Conservation (phyloP, 2,329 filamentous ascomycete genomes). For the Fusarium nurragi region DNA sequence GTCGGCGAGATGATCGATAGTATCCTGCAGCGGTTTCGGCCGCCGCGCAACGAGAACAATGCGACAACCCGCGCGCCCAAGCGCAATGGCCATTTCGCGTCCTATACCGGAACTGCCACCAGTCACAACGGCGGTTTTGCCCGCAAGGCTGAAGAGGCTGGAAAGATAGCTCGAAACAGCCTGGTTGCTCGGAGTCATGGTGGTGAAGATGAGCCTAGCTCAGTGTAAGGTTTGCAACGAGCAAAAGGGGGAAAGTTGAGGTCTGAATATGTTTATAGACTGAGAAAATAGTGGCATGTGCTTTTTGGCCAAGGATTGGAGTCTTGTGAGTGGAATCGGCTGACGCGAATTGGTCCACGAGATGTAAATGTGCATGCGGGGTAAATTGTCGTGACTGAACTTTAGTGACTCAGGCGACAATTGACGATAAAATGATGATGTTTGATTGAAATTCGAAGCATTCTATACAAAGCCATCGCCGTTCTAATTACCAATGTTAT, state of each 20-base stretch:
- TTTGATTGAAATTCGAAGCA: no score
- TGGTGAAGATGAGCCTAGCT: background rate
- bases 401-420: slow-evolving; percentile 1
- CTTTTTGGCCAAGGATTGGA: background rate
- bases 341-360: slow-evolving; percentile 22
- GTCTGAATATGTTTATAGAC: background rate
- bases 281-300: background rate
- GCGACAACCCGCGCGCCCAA: slow-evolving; percentile 45
- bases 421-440: background rate
- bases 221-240: background rate
- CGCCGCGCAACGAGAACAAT: slow-evolving; percentile 47
- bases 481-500: no score
- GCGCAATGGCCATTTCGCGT: slow-evolving; percentile 45
- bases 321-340: slow-evolving; percentile 29
- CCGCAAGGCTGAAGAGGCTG: slow-evolving; percentile 45
- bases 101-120: slow-evolving; percentile 51
- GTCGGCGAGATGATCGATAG: slow-evolving; percentile 38
- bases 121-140: slow-evolving; percentile 46
- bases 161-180: slow-evolving; percentile 40
- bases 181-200: slow-evolving; percentile 22
- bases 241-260: no score
- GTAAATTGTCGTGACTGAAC: slow-evolving; percentile 16
- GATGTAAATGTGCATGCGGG: slow-evolving; percentile 20
- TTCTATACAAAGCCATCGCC: background rate
- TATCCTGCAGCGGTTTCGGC: slow-evolving; percentile 36